Percentiles rank a stretch among this genome's conserved stretches.
These are phyloP conservation scores for Cladophialophora immunda DNA, from an alignment of 2,329 filamentous ascomycete species.

Conservation along the genomic window DNA sequence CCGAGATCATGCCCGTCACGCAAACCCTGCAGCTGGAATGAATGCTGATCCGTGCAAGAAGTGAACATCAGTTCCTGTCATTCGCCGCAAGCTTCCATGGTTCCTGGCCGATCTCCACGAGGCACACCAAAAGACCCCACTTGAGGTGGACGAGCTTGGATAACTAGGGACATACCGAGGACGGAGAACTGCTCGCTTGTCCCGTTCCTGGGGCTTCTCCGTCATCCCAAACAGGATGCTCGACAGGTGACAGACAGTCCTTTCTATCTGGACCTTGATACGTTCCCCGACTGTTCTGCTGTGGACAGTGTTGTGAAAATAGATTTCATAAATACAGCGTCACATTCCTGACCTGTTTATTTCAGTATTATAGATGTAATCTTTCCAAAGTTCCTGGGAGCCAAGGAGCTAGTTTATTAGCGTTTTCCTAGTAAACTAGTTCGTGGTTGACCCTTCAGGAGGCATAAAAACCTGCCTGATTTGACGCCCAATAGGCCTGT, in stretches of 20 bases:
- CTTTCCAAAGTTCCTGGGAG: too few relatives aligned
- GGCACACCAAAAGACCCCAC: background rate
- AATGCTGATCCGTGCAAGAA: background rate
- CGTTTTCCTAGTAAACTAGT: too few relatives aligned
- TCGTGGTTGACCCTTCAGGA: too few relatives aligned
- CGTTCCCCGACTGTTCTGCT: background rate
- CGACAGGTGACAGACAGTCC: background rate
- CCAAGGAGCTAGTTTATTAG: too few relatives aligned
- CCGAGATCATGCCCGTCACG: background rate
- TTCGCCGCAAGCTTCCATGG: slow-evolving; percentile 20
- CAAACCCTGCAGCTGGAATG: slow-evolving; percentile 3
- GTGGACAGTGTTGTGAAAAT: too few relatives aligned
- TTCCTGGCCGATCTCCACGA: slow-evolving; percentile 10
- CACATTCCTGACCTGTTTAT: too few relatives aligned
- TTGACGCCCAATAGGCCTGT: too few relatives aligned
- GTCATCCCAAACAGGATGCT: background rate
- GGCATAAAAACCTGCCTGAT: too few relatives aligned
- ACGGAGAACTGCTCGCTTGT: background rate
- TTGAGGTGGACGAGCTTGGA: background rate
- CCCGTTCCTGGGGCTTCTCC: slow-evolving; percentile 1
- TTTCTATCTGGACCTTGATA: background rate
- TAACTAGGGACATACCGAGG: background rate
- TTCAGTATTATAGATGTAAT: too few relatives aligned
- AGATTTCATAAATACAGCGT: too few relatives aligned
- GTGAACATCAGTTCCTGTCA: slow-evolving; percentile 18